A percentile compares a stretch with the other conserved stretches of the same genome.
These are phyloP conservation scores for Lasiosphaeria ovina DNA, from an alignment of 495 filamentous ascomycete species.

Conservation along the genomic window DNA sequence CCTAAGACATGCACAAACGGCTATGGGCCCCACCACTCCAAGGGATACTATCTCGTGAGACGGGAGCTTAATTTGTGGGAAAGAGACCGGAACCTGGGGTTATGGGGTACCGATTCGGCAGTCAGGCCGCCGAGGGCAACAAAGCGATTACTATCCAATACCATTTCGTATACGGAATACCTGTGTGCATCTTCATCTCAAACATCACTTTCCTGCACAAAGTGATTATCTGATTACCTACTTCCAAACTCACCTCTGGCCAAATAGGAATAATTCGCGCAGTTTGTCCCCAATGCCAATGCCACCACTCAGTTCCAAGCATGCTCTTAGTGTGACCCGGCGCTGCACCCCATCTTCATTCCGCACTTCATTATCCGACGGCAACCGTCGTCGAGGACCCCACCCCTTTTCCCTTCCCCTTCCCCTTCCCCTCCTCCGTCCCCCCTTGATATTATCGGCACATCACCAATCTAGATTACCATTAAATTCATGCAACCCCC, in stretches of 20 bases:
- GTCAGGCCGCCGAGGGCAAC: too few relatives aligned
- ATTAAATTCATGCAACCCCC: too few relatives aligned
- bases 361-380: constrained; percentile 29
- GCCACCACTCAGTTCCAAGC: constrained; percentile 4
- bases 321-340: background rate
- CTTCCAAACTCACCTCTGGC: too few relatives aligned
- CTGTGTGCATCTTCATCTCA: too few relatives aligned
- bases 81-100: too few relatives aligned
- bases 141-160: too few relatives aligned
- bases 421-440: background rate
- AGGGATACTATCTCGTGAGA: background rate
- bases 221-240: too few relatives aligned
- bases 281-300: background rate
- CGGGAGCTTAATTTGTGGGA: background rate
- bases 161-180: too few relatives aligned
- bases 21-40: background rate
- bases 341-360: constrained; percentile 6
- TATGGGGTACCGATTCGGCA: too few relatives aligned
- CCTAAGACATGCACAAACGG: background rate
- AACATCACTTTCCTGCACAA: too few relatives aligned
- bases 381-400: constrained; percentile 15
- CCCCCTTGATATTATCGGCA: background rate
- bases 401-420: constrained; percentile 15
- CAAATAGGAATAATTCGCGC: too few relatives aligned
- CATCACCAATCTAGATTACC: background rate